Base-by-base conservation (phyloP, 495 filamentous ascomycete genomes). In the Neurospora sublineolata region DNA sequence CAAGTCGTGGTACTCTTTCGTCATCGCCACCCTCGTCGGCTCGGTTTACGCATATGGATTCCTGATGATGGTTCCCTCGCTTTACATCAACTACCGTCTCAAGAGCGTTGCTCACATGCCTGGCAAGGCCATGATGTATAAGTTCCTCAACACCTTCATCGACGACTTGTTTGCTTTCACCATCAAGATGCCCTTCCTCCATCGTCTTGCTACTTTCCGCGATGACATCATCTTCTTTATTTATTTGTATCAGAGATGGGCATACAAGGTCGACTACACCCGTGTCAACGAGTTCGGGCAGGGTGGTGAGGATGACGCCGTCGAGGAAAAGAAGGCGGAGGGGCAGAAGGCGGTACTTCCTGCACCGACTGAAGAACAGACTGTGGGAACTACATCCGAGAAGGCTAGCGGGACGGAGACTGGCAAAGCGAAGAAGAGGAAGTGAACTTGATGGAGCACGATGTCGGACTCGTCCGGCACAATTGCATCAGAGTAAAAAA, bases 161-260 rank as follows among this genome's bases (percentile, higher is more conserved):
- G 85, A 87, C 78, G 82, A 79, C 71, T 86, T 99, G 38, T 99
- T 99, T 76, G 95, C 95, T 14, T 99, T 97, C 77, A 98, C 95
- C 18, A 97, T 99, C 81, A 98, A 97, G 83, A 99, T 99, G 95
- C 95, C 95, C 3, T 91, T 92, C 75, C 86, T 98, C 39, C 96
- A 99, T 80, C 88, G 95, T n/a, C 84, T 99, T 46, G 94, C 96
- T 0, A 98, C 96, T 14, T 84, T 99, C 72, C 86, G 95, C 68
- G 95, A 99, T 76, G 95, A 99, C 77, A 87, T 99, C 69, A 97
- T 99, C 77, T 99, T 98, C 86, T 99, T 99, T 79, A 86, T 99
- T 69, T 98, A 97, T 80, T 75, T 99, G n/a, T 99, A 99, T 82
- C 95, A 99, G 81, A 87, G 90, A 72, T 99, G 88, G 85, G 90